A percentile compares a stretch with the other conserved stretches of the same genome.
phyloP scores from a whole-genome alignment of 177 flowering plant genomes.

The Vitis hybrid region DNA sequence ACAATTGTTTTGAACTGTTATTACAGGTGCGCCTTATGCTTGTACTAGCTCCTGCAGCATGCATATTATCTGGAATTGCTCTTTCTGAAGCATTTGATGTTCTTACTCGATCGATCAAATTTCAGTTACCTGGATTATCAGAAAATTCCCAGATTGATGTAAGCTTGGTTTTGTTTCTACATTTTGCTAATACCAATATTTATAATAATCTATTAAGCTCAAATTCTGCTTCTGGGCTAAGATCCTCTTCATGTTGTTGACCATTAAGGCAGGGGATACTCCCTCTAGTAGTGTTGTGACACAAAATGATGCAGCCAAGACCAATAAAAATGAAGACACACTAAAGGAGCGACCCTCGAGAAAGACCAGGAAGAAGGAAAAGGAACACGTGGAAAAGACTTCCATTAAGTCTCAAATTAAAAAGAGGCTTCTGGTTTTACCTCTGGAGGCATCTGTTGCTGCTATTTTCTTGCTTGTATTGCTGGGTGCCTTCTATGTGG shows the following conservation, averaged over 20 bases:
- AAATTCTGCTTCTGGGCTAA: slow-evolving; percentile 15
- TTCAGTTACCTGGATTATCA: slow-evolving; percentile 50
- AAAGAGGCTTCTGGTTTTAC: slow-evolving; percentile 82
- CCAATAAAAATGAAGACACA: slow-evolving; percentile 59
- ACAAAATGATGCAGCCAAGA: slow-evolving; percentile 47
- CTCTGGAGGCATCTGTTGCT: slow-evolving; percentile 72
- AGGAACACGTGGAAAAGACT: slow-evolving; percentile 59
- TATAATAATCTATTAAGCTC: background rate
- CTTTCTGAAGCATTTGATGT: slow-evolving; percentile 93
- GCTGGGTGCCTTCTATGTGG: slow-evolving; percentile 97
- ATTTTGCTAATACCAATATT: slow-evolving; percentile 8
- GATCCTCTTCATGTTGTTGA: slow-evolving; percentile 18
- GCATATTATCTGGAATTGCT: slow-evolving; percentile 97
- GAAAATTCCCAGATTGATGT: slow-evolving; percentile 42
- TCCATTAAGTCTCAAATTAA: slow-evolving; percentile 43
- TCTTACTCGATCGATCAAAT: slow-evolving; percentile 85
- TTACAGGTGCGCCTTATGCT: slow-evolving; percentile 97
- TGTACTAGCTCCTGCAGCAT: slow-evolving; percentile 98
- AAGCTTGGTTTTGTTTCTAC: slow-evolving; percentile 26
- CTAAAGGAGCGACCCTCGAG: slow-evolving; percentile 65
- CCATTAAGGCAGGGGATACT: slow-evolving; percentile 69
- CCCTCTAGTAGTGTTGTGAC: slow-evolving; percentile 29
- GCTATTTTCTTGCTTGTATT: slow-evolving; percentile 73
- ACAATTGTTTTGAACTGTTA: slow-evolving; percentile 14
- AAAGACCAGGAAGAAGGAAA: slow-evolving; percentile 83